These are phyloP conservation scores for Eucalyptus pauciflora DNA, from an alignment of 345 rosid species.

Conservation along the genomic window DNA sequence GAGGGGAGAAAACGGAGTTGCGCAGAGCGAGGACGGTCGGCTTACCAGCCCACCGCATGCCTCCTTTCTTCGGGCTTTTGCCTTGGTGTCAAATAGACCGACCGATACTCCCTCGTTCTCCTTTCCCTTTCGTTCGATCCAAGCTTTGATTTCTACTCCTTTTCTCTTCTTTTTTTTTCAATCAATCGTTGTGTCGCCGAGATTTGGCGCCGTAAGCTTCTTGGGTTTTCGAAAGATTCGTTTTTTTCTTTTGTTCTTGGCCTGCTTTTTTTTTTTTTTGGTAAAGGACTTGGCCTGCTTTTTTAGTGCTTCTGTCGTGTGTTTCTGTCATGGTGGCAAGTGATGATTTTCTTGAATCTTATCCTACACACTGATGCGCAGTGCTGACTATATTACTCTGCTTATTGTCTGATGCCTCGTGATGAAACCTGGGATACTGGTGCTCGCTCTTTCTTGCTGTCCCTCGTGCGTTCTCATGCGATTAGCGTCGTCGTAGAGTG, in stretches of 20 bases:
- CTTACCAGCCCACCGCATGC: conserved; percentile 57
- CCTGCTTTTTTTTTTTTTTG: background rate
- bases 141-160: background rate
- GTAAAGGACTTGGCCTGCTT: background rate
- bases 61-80: background rate
- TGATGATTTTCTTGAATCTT: conserved; percentile 21
- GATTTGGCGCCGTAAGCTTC: background rate
- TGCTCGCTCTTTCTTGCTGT: background rate
- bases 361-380: conserved; percentile 37
- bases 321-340: conserved; percentile 4
- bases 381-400: conserved; percentile 28
- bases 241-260: background rate
- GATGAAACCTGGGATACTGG: background rate
- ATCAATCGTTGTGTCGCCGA: background rate
- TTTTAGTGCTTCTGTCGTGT: background rate
- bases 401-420: conserved; percentile 53
- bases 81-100: conserved; percentile 52
- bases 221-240: background rate
- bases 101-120: conserved; percentile 6
- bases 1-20: conserved; percentile 41
- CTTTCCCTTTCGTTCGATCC: background rate
- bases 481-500: background rate
- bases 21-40: conserved; percentile 27
- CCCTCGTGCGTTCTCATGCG: background rate
- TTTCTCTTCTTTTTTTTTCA: no score